Evolutionary conservation across 805 yeast species (phyloP).

Genomic region (Yarrowia divulgata): DNA sequence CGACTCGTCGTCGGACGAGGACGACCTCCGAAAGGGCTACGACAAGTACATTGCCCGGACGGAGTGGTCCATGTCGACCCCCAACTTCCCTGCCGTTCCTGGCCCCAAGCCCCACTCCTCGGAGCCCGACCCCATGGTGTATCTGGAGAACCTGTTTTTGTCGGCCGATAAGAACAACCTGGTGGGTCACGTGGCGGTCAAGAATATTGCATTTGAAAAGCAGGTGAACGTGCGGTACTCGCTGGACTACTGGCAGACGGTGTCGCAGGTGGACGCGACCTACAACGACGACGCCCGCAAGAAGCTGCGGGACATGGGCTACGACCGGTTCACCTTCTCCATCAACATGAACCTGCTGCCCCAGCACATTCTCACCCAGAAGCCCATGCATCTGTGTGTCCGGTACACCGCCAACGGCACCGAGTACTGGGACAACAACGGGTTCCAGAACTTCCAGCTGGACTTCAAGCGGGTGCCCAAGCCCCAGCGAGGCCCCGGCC

Average conservation of each 20-base stretch:
- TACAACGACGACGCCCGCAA: constrained; percentile 61
- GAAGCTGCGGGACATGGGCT: constrained; percentile 46
- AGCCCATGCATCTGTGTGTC: constrained; percentile 61
- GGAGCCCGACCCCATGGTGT: constrained; percentile 55
- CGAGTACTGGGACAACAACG: constrained; percentile 84
- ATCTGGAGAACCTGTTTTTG: constrained; percentile 69
- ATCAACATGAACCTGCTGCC: constrained; percentile 54
- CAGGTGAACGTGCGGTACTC: constrained; percentile 75
- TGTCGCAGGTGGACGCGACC: constrained; percentile 68
- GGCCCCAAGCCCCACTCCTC: constrained; percentile 39
- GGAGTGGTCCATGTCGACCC: constrained; percentile 48
- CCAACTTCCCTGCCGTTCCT: constrained; percentile 48
- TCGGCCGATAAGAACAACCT: constrained; percentile 64
- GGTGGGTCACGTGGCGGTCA: constrained; percentile 78
- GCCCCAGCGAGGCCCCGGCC: constrained; percentile 39
- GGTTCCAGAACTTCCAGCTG: constrained; percentile 63
- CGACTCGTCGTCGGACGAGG: constrained; percentile 46
- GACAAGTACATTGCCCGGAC: constrained; percentile 43
- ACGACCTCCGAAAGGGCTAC: constrained; percentile 43
- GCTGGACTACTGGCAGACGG: constrained; percentile 78
- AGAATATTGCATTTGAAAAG: constrained; percentile 74
- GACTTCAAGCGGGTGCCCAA: constrained; percentile 50
- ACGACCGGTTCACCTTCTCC: constrained; percentile 74
- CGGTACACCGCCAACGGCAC: constrained; percentile 57
- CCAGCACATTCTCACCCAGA: constrained; percentile 45